These are phyloP conservation scores for Boletus tylopilopsis DNA, from an alignment of 768 basidiomycete species.

Conservation along the genomic window DNA sequence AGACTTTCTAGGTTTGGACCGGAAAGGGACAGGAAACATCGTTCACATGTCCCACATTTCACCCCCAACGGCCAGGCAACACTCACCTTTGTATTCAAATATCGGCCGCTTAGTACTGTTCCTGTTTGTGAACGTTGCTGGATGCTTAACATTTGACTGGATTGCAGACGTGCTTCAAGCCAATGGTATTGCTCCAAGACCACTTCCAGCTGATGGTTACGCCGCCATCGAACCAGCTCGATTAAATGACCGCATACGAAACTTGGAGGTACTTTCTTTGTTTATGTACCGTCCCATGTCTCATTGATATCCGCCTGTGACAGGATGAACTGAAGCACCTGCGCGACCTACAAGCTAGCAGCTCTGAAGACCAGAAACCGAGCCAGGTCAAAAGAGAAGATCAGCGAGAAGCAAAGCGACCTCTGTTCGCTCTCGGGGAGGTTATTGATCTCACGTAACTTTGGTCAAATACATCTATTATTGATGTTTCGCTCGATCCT, in stretches of 20 bases:
- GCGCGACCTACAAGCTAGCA: conserved; percentile 1
- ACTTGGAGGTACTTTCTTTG: conserved; percentile 4
- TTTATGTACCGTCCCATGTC: not conserved
- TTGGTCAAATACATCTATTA: no score
- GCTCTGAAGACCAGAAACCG: conserved; percentile 6
- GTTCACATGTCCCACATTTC: no score
- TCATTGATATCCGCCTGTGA: not conserved
- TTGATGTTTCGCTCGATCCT: no score
- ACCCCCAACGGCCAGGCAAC: no score
- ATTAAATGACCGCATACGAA: not conserved
- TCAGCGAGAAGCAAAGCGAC: not conserved
- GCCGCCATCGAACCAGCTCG: not conserved
- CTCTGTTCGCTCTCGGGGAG: conserved; percentile 1
- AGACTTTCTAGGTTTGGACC: no score
- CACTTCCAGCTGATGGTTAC: not conserved
- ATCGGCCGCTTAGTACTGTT: no score
- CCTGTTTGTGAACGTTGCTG: no score
- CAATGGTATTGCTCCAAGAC: no score
- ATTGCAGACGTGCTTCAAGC: no score
- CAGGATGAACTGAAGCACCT: conserved; percentile 16
- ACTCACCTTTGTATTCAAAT: no score
- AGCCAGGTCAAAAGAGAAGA: conserved; percentile 14
- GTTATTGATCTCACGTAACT: conserved; percentile 19
- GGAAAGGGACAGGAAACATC: no score
- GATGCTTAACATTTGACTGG: no score